Conservation (phyloP, 2,329 filamentous ascomycete genomes). For the Penicillium italicum region DNA sequence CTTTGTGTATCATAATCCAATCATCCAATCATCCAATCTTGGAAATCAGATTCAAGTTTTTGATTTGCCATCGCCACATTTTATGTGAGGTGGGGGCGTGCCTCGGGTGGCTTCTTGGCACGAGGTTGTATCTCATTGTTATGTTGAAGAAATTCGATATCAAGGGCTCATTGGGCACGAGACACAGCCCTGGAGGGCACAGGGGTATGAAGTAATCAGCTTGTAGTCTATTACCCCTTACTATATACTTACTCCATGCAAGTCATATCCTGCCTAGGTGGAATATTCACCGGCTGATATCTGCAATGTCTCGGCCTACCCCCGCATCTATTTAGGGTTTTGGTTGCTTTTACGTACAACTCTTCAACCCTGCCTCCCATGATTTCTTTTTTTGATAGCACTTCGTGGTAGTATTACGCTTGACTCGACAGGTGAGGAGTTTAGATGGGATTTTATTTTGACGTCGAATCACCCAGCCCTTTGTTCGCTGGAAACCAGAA, state of each 20-base stretch:
- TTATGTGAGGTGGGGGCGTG: conserved; percentile 17
- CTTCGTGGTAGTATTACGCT: neutral
- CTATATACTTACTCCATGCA: neutral
- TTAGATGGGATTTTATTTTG: too few species aligned
- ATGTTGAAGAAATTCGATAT: neutral
- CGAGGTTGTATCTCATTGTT: neutral
- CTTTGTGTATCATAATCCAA: neutral
- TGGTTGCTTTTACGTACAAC: neutral
- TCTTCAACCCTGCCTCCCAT: neutral
- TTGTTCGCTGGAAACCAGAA: neutral
- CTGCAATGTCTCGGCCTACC: neutral
- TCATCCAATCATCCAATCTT: neutral
- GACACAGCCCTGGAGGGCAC: neutral
- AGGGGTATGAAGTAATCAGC: neutral
- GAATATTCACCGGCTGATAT: neutral
- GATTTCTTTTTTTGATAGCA: neutral
- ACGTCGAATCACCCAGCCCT: neutral
- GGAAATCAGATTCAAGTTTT: neutral
- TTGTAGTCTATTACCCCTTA: neutral
- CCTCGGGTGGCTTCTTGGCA: conserved; percentile 5
- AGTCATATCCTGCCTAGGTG: neutral
- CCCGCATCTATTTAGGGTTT: neutral
- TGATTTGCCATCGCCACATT: conserved; percentile 9
- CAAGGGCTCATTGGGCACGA: neutral
- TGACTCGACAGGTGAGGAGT: too few species aligned